Conservation (phyloP, 2,329 filamentous ascomycete genomes). For the Nannizzia gypsea region DNA sequence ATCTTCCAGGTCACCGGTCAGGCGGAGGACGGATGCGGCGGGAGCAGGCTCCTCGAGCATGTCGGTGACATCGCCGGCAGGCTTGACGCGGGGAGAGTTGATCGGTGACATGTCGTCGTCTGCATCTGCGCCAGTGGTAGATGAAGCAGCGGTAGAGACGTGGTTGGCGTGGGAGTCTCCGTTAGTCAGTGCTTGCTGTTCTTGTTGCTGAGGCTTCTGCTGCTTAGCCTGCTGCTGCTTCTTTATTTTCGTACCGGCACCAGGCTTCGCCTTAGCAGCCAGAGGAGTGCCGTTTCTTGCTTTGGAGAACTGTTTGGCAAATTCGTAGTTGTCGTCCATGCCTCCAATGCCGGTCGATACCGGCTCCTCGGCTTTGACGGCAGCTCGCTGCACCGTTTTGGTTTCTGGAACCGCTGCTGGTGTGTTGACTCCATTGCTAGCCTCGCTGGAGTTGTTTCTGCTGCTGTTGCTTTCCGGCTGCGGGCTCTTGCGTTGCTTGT, state of each 20-base stretch:
- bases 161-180: not conserved
- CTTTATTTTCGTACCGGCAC: not conserved
- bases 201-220: constrained; percentile 10
- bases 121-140: constrained; percentile 60
- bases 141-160: constrained; percentile 49
- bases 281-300: constrained; percentile 57
- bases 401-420: not conserved
- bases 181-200: not conserved
- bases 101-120: constrained; percentile 68
- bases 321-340: constrained; percentile 53
- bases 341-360: constrained; percentile 8
- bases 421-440: not conserved
- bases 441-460: constrained; percentile 1
- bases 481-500: constrained; percentile 25
- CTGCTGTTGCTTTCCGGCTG: constrained; percentile 18
- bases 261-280: constrained; percentile 26
- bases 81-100: constrained; percentile 49
- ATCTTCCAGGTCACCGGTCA: constrained; percentile 55
- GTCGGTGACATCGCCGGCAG: constrained; percentile 62
- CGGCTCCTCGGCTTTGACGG: not conserved
- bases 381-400: not conserved
- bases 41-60: constrained; percentile 69
- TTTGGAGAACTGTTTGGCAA: constrained; percentile 60
- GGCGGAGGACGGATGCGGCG: constrained; percentile 62
- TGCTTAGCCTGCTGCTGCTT: not conserved